These are phyloP conservation scores for Colletotrichum sp. DNA, from an alignment of 2,329 filamentous ascomycete species.

Conservation along the genomic window DNA sequence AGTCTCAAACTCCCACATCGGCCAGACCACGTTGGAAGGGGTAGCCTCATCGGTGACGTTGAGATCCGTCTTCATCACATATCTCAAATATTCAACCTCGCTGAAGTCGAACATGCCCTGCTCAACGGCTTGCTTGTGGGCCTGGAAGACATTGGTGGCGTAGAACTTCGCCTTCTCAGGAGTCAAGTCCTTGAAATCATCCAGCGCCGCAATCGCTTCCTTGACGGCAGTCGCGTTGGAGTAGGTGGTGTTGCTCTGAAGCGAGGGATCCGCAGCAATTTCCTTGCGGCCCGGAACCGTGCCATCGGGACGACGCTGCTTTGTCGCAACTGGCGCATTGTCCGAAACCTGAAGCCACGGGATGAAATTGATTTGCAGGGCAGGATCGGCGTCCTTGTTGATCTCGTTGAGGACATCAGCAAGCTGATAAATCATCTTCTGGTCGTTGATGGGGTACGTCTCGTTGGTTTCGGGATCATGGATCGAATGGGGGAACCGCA, in stretches of 20 bases:
- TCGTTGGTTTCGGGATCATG: constrained; percentile 44
- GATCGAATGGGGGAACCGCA: constrained; percentile 46
- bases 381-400: constrained; percentile 32
- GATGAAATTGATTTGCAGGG: constrained; percentile 43
- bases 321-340: constrained; percentile 32
- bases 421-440: constrained; percentile 47
- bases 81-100: constrained; percentile 34
- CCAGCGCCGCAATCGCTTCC: constrained; percentile 26
- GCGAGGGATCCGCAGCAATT: constrained; percentile 24
- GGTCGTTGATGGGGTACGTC: constrained; percentile 45
- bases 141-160: constrained; percentile 31
- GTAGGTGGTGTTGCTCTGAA: constrained; percentile 23
- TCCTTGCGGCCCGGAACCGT: constrained; percentile 27
- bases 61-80: constrained; percentile 35
- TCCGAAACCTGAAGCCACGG: constrained; percentile 42
- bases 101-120: constrained; percentile 32
- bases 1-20: constrained; percentile 35
- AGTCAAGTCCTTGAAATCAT: constrained; percentile 29
- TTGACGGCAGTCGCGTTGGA: constrained; percentile 27
- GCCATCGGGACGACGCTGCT: constrained; percentile 30
- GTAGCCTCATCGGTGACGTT: constrained; percentile 42
- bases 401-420: constrained; percentile 43
- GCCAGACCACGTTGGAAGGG: constrained; percentile 23
- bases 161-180: constrained; percentile 26
- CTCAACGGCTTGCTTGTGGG: constrained; percentile 33